Percentiles rank a stretch among this genome's conserved stretches.
Evolutionary conservation across 179 eudicot species (phyloP).

Genomic region (Heliamphora pulchella): DNA sequence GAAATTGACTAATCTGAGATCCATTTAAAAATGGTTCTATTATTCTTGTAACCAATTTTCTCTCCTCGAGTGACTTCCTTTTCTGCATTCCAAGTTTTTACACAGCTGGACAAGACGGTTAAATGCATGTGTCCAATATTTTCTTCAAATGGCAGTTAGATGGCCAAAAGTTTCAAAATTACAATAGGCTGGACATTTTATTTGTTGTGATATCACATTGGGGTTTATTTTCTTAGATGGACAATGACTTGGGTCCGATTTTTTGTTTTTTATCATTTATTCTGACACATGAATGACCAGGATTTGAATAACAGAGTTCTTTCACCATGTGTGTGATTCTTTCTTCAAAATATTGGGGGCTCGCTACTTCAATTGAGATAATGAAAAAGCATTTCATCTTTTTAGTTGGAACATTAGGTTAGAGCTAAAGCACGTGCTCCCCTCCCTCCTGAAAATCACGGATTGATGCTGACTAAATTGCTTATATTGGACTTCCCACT

Average conservation of each 20-base stretch:
- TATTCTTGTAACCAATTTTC: background rate
- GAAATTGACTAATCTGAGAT: background rate
- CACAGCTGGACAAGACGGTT: background rate
- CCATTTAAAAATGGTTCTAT: background rate
- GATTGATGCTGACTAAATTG: background rate
- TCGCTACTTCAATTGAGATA: no score
- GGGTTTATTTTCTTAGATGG: background rate
- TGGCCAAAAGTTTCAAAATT: background rate
- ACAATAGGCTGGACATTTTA: background rate
- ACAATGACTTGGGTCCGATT: background rate
- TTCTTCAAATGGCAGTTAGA: constrained; percentile 1
- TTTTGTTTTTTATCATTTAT: background rate
- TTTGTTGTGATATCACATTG: background rate
- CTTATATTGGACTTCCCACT: background rate
- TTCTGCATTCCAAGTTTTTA: background rate
- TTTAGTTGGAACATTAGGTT: background rate
- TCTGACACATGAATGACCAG: background rate
- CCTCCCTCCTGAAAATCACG: background rate
- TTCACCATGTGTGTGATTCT: background rate
- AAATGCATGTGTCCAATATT: background rate
- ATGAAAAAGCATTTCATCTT: no score
- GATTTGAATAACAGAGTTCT: background rate
- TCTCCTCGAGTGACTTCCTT: background rate
- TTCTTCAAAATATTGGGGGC: background rate
- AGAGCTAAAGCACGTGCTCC: background rate